Evolutionary conservation across 768 basidiomycete genomes (phyloP).

Genomic region (Leccinum truebloodii): DNA sequence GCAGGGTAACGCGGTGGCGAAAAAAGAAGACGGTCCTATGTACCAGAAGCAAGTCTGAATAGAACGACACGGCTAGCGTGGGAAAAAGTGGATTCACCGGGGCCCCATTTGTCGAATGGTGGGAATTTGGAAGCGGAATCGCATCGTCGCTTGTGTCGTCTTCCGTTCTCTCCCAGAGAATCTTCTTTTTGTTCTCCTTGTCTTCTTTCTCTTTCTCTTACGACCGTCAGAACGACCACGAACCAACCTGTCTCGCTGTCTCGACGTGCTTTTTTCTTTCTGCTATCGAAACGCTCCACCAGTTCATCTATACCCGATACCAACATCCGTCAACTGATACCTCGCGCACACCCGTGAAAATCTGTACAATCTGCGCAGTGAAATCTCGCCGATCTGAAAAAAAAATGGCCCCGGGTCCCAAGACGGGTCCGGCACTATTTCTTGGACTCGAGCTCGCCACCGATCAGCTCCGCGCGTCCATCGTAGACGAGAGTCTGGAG

Average conservation of each 20-base stretch:
- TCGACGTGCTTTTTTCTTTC: slow-evolving; percentile 5
- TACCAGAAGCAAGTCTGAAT: too few relatives aligned
- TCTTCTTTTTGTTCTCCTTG: slow-evolving; percentile 10
- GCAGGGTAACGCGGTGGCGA: not conserved
- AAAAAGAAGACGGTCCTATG: not conserved
- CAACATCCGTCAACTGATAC: slow-evolving; percentile 24
- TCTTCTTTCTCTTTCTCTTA: slow-evolving; percentile 22
- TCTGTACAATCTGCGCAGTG: slow-evolving; percentile 7
- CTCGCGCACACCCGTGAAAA: slow-evolving; percentile 6
- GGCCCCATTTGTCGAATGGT: slow-evolving; percentile 13
- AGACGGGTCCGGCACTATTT: slow-evolving; percentile 58
- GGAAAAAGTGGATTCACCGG: slow-evolving; percentile 26
- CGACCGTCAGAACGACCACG: slow-evolving; percentile 29
- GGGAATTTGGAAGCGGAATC: slow-evolving; percentile 18
- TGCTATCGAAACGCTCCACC: slow-evolving; percentile 15
- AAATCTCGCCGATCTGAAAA: slow-evolving; percentile 8
- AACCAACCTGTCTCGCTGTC: slow-evolving; percentile 10
- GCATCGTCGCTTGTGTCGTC: slow-evolving; percentile 15
- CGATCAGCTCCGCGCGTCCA: slow-evolving; percentile 79
- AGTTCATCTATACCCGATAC: slow-evolving; percentile 33
- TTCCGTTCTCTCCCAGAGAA: slow-evolving; percentile 9
- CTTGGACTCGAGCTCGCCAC: slow-evolving; percentile 85
- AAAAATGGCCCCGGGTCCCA: slow-evolving; percentile 37
- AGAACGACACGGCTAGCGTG: slow-evolving; percentile 51
- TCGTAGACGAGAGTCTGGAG: slow-evolving; percentile 82